Evolutionary conservation across 1,284 basidiomycete genomes (phyloP), one percentile per base, ranked within the genome.

Genomic region (Cryptococcus jaspeensis): DNA sequence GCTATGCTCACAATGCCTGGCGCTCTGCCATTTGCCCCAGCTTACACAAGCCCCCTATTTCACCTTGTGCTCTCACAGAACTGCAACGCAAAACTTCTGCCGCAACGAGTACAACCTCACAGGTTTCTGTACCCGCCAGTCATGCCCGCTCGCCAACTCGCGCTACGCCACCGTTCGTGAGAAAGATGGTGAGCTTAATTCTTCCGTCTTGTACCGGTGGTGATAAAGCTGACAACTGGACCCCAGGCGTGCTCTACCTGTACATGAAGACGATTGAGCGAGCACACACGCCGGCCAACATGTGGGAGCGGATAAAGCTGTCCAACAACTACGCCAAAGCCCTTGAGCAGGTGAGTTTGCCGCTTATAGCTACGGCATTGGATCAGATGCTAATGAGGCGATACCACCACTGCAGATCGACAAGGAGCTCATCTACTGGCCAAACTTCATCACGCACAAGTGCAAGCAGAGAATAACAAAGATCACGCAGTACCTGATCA

Each of bases 401-500:
- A 9, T 32, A 5, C 28, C 28, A 18, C 9, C 20, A 16, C 23
- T 22, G 32, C 49, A 96, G 91, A 94, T 97, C 69, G 96, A 99
- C 81, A 85, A 85, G 61, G 92, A 98, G 73, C 84, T 99, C 63
- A 84, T 93, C 45, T 93, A 98, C 78, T 99, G 96, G 96, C 94
- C 94, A 11, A 95, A 93, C 69, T 99, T 96, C 76, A 87, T 87
- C 54, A 90, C 92, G 57, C 96, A 99, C 81, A 98, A 98, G 80
- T 97, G 95, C 83, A 99, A 99, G 82, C 96, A 99, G 79, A 85
- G 96, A 50, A 84, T 97, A 39, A 99, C 96, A 16, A 99, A 98
- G 81, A 98, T 99, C 68, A 99, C 95, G 0, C 96, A 99, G 77
- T 99, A 98, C 73, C 84, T 99, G 61, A 98, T 99, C 79, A 96